Percentiles rank a stretch among this genome's conserved stretches.
Conservation (phyloP, 805 yeast species). For the Kodamaea lidongshanica region DNA sequence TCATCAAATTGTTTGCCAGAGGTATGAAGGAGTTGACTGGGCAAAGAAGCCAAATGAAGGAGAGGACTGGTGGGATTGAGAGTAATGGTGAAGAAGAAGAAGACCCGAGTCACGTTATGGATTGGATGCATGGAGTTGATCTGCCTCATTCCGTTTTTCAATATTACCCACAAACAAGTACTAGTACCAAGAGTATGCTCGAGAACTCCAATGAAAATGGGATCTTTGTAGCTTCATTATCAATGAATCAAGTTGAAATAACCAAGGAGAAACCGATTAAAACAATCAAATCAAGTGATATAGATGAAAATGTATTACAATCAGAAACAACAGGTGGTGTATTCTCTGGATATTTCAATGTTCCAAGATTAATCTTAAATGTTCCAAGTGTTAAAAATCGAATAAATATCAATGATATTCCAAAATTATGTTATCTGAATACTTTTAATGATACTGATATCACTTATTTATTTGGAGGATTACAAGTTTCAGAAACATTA, state of each 20-base stretch:
- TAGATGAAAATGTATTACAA: conserved; percentile 6
- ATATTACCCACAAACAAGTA: conserved; percentile 13
- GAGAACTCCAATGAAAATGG: conserved; percentile 12
- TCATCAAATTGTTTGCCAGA: no score
- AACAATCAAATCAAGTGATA: conserved; percentile 1
- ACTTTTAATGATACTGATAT: conserved; percentile 26
- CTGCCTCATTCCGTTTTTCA: conserved; percentile 24
- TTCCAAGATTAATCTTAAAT: conserved; percentile 22
- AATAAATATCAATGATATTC: conserved; percentile 11
- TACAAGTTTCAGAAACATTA: conserved; percentile 14
- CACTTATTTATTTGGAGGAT: conserved; percentile 35
- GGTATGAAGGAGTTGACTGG: no score
- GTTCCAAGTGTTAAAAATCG: conserved; percentile 11
- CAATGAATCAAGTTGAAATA: conserved; percentile 18
- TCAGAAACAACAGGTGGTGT: conserved; percentile 10
- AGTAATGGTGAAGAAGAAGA: no score
- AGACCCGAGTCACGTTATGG: conserved; percentile 1
- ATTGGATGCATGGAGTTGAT: conserved; percentile 26
- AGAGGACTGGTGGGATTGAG: no score
- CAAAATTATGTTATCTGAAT: conserved; percentile 27
- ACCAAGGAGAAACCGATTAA: background rate
- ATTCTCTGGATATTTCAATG: conserved; percentile 23
- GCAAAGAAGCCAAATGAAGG: no score
- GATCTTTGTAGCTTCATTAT: conserved; percentile 18
- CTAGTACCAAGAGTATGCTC: conserved; percentile 11